Percentiles rank a stretch among this genome's conserved stretches.
Evolutionary conservation across 352 stramenopile genomes (phyloP).

Genomic region (Phytophthora pseudosyringae): DNA sequence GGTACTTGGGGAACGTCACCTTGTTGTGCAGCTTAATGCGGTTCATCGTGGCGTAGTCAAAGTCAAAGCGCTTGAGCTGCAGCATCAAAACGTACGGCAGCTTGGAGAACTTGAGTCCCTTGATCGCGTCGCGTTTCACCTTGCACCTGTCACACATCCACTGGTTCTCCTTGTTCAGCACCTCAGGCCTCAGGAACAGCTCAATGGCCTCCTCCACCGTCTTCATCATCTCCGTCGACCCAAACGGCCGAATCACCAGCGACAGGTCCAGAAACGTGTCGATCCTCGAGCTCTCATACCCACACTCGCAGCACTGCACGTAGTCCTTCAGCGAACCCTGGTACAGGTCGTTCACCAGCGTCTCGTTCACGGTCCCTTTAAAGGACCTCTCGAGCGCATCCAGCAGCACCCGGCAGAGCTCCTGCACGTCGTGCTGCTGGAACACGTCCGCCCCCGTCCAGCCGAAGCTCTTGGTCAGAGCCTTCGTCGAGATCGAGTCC

Average conservation of each 20-base stretch:
- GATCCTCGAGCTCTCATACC: constrained; percentile 85
- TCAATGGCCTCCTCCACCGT: constrained; percentile 89
- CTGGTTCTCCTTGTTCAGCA: constrained; percentile 91
- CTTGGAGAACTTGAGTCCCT: constrained; percentile 90
- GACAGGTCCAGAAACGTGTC: constrained; percentile 92
- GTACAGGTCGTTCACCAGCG: constrained; percentile 89
- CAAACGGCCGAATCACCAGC: constrained; percentile 90
- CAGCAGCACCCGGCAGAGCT: constrained; percentile 91
- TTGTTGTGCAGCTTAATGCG: constrained; percentile 89
- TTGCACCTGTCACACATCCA: constrained; percentile 88
- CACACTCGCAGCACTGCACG: constrained; percentile 84
- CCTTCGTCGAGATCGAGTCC: constrained; percentile 79
- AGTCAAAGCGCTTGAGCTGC: constrained; percentile 93
- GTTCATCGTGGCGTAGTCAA: constrained; percentile 91
- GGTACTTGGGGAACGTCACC: constrained; percentile 90
- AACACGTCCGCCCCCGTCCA: constrained; percentile 91
- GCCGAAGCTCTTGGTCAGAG: constrained; percentile 92
- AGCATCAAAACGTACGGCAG: constrained; percentile 90
- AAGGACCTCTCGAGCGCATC: constrained; percentile 91
- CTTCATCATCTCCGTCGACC: constrained; percentile 84
- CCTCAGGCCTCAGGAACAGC: constrained; percentile 85
- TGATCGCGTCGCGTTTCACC: constrained; percentile 90
- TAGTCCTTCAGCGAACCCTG: constrained; percentile 90
- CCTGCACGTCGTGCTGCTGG: constrained; percentile 93
- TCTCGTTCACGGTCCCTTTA: constrained; percentile 87